phyloP scores from a whole-genome alignment of 768 basidiomycete genomes.

The Tubosaeta sp. region DNA sequence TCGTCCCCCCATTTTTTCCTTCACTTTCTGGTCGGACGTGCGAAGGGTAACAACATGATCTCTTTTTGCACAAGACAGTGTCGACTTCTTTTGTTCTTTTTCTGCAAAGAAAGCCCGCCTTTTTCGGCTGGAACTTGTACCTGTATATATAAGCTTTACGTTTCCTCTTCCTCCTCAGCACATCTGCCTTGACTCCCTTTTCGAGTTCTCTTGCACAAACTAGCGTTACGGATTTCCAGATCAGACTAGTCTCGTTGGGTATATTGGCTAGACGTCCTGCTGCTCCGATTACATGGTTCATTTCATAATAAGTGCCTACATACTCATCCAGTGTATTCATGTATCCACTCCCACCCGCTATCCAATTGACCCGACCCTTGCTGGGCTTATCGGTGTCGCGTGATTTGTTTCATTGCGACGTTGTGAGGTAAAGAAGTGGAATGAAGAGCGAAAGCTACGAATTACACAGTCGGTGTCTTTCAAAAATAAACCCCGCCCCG shows the following conservation, averaged over 20 bases:
- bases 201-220: not conserved
- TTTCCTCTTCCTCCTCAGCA: not conserved
- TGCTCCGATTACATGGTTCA: not conserved
- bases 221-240: not conserved
- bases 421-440: not conserved
- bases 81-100: not conserved
- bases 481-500: not conserved
- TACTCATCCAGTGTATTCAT: slow-evolving; percentile 19
- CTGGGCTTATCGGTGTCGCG: not conserved
- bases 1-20: not conserved
- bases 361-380: slow-evolving; percentile 11
- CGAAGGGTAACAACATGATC: too few species aligned
- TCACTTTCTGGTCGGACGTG: not conserved
- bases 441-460: not conserved
- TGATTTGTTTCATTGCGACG: not conserved
- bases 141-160: not conserved
- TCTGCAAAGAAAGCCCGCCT: not conserved
- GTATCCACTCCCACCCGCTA: slow-evolving; percentile 20
- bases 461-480: not conserved
- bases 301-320: slow-evolving; percentile 1
- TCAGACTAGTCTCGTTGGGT: not conserved
- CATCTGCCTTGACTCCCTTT: not conserved
- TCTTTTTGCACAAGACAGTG: not conserved
- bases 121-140: not conserved
- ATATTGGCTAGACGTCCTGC: slow-evolving; percentile 1